Base-by-base conservation (phyloP, 768 basidiomycete genomes). In the Pleurotus giganteus region DNA sequence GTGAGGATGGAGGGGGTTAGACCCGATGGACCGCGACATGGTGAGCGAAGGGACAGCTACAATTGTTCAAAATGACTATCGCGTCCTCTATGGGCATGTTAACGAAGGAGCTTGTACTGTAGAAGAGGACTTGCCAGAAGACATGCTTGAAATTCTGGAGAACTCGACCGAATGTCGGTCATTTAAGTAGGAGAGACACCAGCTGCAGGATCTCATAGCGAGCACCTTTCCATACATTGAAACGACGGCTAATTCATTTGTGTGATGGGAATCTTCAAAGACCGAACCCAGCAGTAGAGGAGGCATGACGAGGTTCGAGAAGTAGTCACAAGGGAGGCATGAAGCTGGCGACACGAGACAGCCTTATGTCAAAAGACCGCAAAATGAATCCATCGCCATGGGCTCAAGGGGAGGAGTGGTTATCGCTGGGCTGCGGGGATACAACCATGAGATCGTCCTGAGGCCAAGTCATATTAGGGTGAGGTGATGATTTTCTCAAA, bases 1-100 rank as follows among this genome's bases (percentile, higher is more conserved):
- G 54, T 44, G 51, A 36, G 19, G 31, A 27, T 31, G 41, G 49
- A 44, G 27, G 29, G 42, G n/a, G n/a, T n/a, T n/a, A n/a, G n/a
- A n/a, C n/a, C n/a, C n/a, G n/a, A 42, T 56, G n/a, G 53, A 34
- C 32, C 43, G 62, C 42, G 53, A 47, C 31, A 46, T 32, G 23
- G 17, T 15, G 4, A 19, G 37, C n/a, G 34, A 24, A 39, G 57
- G n/a, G 12, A 26, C 13, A 60, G 68, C 52, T 53, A 75, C 77
- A 72, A 23, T 61, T 66, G 60, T 77, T 77, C 53, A 78, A 65
- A 26, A 62, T 68, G 46, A 67, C 70, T 53, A 68, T 68, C 55
- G 72, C 73, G 61, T 58, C 56, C 57, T 47, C 45, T 53, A 19
- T 21, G 49, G 31, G 11, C 21, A n/a, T n/a, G 17, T 34, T 24